Conservation (phyloP, 2,329 filamentous ascomycete genomes). For the Diaporthe longicolla region DNA sequence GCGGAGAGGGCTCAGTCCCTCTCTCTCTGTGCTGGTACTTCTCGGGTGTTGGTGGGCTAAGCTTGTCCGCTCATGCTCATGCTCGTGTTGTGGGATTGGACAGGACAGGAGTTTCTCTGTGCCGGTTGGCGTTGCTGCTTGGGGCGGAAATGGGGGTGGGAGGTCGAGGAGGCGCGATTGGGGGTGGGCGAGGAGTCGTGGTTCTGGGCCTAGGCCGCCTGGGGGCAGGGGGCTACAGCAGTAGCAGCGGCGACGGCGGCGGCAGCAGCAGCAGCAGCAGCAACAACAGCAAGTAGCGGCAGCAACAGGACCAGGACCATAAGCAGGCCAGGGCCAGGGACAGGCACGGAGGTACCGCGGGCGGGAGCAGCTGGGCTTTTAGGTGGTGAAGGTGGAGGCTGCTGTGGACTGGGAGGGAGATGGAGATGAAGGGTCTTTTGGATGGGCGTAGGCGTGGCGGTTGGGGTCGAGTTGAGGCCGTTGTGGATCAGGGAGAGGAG, state of each 20-base stretch:
- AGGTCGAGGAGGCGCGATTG: conserved; percentile 46
- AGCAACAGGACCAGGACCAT: conserved; percentile 46
- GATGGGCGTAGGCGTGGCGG: conserved; percentile 43
- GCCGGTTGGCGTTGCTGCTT: conserved; percentile 48
- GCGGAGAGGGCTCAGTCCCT: conserved; percentile 53
- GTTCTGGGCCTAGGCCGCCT: conserved; percentile 29
- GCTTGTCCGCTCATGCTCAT: conserved; percentile 82
- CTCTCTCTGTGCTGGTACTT: conserved; percentile 77
- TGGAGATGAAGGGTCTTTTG: conserved; percentile 34
- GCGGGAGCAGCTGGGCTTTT: conserved; percentile 36
- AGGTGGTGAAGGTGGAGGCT: conserved; percentile 37
- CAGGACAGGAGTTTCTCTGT: conserved; percentile 55
- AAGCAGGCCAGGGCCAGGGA: conserved; percentile 44
- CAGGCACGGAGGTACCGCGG: conserved; percentile 48
- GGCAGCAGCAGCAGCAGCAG: conserved; percentile 6
- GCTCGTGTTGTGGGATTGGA: conserved; percentile 73
- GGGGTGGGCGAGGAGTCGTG: conserved; percentile 39
- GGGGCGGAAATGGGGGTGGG: conserved; percentile 48
- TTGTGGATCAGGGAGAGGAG: conserved; percentile 50
- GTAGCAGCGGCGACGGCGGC: not conserved
- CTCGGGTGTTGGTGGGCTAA: conserved; percentile 73
- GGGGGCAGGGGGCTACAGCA: conserved; percentile 10
- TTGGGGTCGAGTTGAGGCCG: conserved; percentile 48
- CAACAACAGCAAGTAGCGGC: not conserved
- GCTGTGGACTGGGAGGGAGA: conserved; percentile 9